Evolutionary conservation across 345 rosid genomes (phyloP), one percentile per base, ranked within the genome.

Genomic region (Eucalyptus pauciflora): DNA sequence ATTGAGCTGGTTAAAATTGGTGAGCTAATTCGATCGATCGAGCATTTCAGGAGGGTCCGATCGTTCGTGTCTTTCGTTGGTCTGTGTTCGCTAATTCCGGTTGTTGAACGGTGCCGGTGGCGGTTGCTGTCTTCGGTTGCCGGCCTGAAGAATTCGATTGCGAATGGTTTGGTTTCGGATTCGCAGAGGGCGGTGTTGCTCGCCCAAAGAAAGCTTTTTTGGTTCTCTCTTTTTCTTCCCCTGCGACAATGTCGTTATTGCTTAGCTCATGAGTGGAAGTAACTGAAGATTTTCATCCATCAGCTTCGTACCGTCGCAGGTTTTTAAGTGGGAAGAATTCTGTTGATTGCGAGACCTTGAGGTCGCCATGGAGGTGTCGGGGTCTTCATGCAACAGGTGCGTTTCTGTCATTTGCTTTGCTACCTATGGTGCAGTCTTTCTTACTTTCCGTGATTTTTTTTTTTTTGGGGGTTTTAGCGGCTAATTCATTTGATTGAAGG

Each of bases 361-460:
- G 93, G 91, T 87, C 89, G 86, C 92, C 89, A 5, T 87, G 89
- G 90, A 88, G 91, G 14, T 90, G 88, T 89, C 94, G 96, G 56
- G 89, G 60, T 89, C 91, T 96, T 91, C 98, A 95, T 71, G 94
- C 95, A 81, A 94, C 97, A 91, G 98, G 99, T 96, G 87, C 45
- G 67, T 31, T 49, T 49, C 20, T 58, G 31, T 86, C 51, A 45
- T 76, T 45, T 27, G 29, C 49, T 76, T 45, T 27, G 29, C 49
- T 43, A 13, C n/a, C 18, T 46, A 41, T 52, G n/a, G 58, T 2
- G 56, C 52, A 88, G 54, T 88, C 71, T 29, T 27, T 62, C 71
- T 62, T 62, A 62, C 33, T 13, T 62, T 29, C 16, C 1, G 13
- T 62, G 0, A 27, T 62, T 29, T 60, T 25, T 62, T 12, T 51